Conservation (phyloP, 2,329 filamentous ascomycete genomes). For the Fusarium subglutinans region DNA sequence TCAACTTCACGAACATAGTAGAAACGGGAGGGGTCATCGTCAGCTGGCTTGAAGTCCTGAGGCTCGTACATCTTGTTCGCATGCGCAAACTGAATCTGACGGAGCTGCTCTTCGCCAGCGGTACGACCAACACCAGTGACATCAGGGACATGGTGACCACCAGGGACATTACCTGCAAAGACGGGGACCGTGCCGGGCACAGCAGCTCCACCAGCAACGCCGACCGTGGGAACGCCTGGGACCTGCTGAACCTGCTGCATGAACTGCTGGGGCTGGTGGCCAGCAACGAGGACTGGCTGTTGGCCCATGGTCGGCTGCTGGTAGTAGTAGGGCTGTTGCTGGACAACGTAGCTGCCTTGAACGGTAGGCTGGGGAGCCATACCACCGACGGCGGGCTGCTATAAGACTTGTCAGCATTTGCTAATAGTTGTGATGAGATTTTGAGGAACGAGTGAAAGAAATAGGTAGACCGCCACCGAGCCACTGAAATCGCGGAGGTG, state of each 20-base stretch:
- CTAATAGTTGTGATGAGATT: neutral
- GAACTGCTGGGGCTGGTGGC: slow-evolving; percentile 36
- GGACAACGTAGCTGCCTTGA: slow-evolving; percentile 44
- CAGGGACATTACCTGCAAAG: slow-evolving; percentile 53
- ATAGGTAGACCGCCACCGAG: neutral
- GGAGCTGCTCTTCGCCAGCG: slow-evolving; percentile 55
- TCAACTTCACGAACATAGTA: slow-evolving; percentile 71
- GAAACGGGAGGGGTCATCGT: slow-evolving; percentile 67
- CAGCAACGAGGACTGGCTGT: slow-evolving; percentile 47
- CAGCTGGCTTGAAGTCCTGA: slow-evolving; percentile 71
- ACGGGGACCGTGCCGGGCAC: slow-evolving; percentile 43
- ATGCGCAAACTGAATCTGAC: slow-evolving; percentile 60
- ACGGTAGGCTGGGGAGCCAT: slow-evolving; percentile 42
- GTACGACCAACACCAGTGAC: slow-evolving; percentile 64
- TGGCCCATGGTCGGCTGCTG: slow-evolving; percentile 46
- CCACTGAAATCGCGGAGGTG: neutral
- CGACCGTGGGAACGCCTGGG: slow-evolving; percentile 39
- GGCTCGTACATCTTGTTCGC: slow-evolving; percentile 62
- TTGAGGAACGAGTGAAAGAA: neutral
- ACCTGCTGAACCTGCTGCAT: slow-evolving; percentile 42
- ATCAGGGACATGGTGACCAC: slow-evolving; percentile 54
- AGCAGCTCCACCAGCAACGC: slow-evolving; percentile 38
- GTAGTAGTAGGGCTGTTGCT: slow-evolving; percentile 47
- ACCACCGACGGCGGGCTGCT: slow-evolving; percentile 46
- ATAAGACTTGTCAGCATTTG: slow-evolving; percentile 27